Percentiles rank a stretch among this genome's conserved stretches.
Conservation (phyloP, 2,329 filamentous ascomycete species). For the Fusarium chlamydosporum region DNA sequence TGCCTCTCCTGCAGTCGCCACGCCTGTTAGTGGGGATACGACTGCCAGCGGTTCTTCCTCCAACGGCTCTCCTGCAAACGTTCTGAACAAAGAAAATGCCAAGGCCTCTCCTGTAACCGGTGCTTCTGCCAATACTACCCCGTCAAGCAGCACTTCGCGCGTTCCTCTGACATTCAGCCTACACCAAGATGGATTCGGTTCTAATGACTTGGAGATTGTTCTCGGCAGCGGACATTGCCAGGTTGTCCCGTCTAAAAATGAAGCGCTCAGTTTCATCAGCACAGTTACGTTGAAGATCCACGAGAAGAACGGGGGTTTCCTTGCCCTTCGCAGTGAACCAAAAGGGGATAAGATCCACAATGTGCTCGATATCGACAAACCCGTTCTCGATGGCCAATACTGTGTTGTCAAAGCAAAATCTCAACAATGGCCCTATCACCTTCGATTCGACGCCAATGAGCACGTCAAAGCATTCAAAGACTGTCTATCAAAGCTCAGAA, state of each 20-base stretch:
- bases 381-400: constrained; percentile 37
- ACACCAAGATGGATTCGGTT: neutral
- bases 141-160: neutral
- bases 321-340: constrained; percentile 28
- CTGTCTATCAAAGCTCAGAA: constrained; percentile 23
- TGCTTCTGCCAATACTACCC: neutral
- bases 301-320: constrained; percentile 1
- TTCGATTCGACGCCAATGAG: constrained; percentile 38
- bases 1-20: too few relatives aligned
- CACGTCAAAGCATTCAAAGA: constrained; percentile 39
- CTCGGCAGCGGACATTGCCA: constrained; percentile 41
- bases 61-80: neutral
- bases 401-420: constrained; percentile 40
- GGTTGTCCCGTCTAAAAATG: constrained; percentile 26
- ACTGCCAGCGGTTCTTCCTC: neutral
- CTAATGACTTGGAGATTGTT: constrained; percentile 19
- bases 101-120: neutral
- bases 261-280: constrained; percentile 22
- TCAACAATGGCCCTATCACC: constrained; percentile 13
- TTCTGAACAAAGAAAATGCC: neutral
- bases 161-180: neutral
- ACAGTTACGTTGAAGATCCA: constrained; percentile 40
- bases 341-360: constrained; percentile 34
- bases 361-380: constrained; percentile 43
- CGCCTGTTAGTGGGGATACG: neutral